A percentile compares a stretch with the other conserved stretches of the same genome.
phyloP scores from a whole-genome alignment of 2,329 filamentous ascomycete species.

The Talaromyces verruculosus region DNA sequence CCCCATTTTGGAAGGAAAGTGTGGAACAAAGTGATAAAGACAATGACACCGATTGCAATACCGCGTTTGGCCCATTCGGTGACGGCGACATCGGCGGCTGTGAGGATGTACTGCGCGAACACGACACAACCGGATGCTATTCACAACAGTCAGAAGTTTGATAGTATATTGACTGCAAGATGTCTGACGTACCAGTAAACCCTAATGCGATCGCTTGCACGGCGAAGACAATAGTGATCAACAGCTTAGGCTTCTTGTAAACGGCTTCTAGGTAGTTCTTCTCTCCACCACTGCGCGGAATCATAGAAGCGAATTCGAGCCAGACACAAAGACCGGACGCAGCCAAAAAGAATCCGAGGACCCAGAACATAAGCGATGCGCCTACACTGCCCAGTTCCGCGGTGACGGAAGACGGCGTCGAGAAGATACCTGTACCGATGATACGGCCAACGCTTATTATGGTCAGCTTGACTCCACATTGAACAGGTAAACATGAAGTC shows the following conservation, averaged over 20 bases:
- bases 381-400: conserved; percentile 57
- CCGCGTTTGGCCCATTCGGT: conserved; percentile 32
- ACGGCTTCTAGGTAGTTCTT: conserved; percentile 52
- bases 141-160: not conserved
- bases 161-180: not conserved
- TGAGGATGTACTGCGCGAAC: conserved; percentile 30
- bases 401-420: conserved; percentile 59
- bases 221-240: conserved; percentile 52
- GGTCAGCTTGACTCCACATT: not conserved
- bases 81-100: conserved; percentile 26
- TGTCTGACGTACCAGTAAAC: conserved; percentile 37
- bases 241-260: conserved; percentile 45
- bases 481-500: not conserved
- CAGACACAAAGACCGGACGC: conserved; percentile 50
- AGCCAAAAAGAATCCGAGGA: conserved; percentile 50
- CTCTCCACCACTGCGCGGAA: conserved; percentile 50
- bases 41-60: conserved; percentile 30
- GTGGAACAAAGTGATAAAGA: conserved; percentile 45
- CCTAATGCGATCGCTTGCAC: conserved; percentile 48
- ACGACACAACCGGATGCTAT: conserved; percentile 29
- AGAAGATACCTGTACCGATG: conserved; percentile 52
- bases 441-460: conserved; percentile 37
- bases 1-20: conserved; percentile 42
- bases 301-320: conserved; percentile 48
- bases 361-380: conserved; percentile 56